Base-by-base conservation (phyloP, 1,139 yeast species). In the Geotrichum carabidarum region DNA sequence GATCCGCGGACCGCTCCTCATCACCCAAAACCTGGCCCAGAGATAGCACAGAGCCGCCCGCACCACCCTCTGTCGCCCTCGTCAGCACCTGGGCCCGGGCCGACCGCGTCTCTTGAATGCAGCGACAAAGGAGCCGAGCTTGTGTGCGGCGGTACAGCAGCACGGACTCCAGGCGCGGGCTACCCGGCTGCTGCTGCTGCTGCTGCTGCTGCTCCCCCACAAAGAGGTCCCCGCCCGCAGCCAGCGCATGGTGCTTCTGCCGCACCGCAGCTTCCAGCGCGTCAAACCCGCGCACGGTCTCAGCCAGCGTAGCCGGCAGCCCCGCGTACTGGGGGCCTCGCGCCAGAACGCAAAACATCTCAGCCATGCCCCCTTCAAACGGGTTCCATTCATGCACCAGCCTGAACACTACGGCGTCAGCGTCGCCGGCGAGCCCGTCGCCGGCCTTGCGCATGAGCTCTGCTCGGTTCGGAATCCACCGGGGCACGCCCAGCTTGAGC, bases 401-500 rank as follows among this genome's bases (percentile, higher is more conserved):
- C 27, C 27, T 22, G 27, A 22, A 22, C 27, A 22, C 27, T 22
- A 22, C 27, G 5, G 27, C 27, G 27, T 3, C n/a, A 3, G 36
- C n/a, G n/a, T 34, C 7, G 36, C 7, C 11, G n/a, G n/a, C 36
- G n/a, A 22, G 27, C 4, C 4, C 27, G 27, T 3, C 27, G 27
- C 27, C 27, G 3, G 27, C 3, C 5, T 22, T 22, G 4, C 3
- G 27, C 27, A 22, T 22, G 5, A 22, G 4, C 27, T 22, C 27
- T 5, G 4, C 18, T 6, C 18, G 18, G 43, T 22, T 22, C 5
- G 27, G 14, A 9, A 18, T 18, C 6, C 35, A 42, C 1, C 43
- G 43, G 30, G 56, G 58, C n/a, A 57, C 35, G 3, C 37, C 44
- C 8, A 59, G 55, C 62, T 75, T 78, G 53, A 81, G 71, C 0